Conservation (phyloP, 1,284 basidiomycete species). For the Marasmius sp. region DNA sequence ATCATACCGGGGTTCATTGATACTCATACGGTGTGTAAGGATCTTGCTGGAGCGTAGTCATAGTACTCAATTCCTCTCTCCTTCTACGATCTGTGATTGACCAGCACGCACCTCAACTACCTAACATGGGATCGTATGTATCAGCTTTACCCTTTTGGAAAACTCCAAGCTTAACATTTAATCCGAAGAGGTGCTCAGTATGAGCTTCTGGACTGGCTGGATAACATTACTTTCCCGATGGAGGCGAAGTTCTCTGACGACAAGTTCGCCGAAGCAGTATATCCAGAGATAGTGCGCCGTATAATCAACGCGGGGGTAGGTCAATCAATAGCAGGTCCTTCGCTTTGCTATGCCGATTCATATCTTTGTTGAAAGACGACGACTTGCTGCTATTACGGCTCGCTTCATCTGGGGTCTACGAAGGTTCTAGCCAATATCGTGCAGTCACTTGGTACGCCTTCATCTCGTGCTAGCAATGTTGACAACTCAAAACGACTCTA, state of each 20-base stretch:
- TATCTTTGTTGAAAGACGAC: conserved; percentile 63
- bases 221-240: conserved; percentile 85
- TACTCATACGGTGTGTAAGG: conserved; percentile 74
- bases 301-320: conserved; percentile 75
- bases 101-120: conserved; percentile 86
- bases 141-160: not conserved
- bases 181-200: conserved; percentile 62
- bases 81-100: not conserved
- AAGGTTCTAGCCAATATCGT: conserved; percentile 82
- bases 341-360: not conserved
- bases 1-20: conserved; percentile 88
- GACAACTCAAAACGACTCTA: conserved; percentile 22
- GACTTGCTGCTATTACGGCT: conserved; percentile 91
- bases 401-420: conserved; percentile 80
- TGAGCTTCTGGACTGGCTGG: conserved; percentile 91
- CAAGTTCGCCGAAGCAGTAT: conserved; percentile 71
- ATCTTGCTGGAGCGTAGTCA: conserved; percentile 15
- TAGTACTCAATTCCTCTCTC: not conserved
- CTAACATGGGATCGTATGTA: conserved; percentile 77
- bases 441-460: conserved; percentile 53
- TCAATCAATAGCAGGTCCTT: not conserved
- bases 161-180: not conserved
- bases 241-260: conserved; percentile 81
- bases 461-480: not conserved
- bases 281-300: conserved; percentile 73